Conservation (phyloP, 345 rosid genomes). For the Euphorbia tirucalli region DNA sequence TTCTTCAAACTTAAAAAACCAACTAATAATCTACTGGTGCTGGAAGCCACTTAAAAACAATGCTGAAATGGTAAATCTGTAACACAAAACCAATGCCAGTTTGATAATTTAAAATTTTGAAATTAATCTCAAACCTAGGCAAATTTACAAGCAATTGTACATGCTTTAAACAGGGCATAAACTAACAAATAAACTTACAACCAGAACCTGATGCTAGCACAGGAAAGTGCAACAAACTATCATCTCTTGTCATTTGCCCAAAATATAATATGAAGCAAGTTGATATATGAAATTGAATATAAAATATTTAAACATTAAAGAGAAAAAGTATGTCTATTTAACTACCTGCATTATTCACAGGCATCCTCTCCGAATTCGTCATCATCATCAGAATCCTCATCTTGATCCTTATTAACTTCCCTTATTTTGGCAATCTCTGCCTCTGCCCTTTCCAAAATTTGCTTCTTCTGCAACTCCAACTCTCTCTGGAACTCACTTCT, state of each 20-base stretch:
- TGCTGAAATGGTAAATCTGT: too few relatives aligned
- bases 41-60: too few relatives aligned
- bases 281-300: neutral
- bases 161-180: neutral
- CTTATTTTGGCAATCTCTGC: conserved; percentile 52
- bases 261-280: neutral
- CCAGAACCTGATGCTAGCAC: neutral
- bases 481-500: conserved; percentile 43
- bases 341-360: neutral
- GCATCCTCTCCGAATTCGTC: neutral
- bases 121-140: too few relatives aligned
- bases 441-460: conserved; percentile 48
- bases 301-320: neutral
- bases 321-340: neutral
- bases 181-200: neutral
- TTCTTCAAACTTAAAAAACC: too few relatives aligned
- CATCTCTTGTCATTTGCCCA: neutral
- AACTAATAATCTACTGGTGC: too few relatives aligned
- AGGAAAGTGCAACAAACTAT: neutral
- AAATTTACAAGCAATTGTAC: neutral
- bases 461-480: conserved; percentile 54
- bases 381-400: conserved; percentile 21
- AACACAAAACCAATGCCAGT: too few relatives aligned
- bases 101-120: too few relatives aligned
- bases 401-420: conserved; percentile 28